Evolutionary conservation across 1,284 basidiomycete genomes (phyloP).

Genomic region (Papiliotrema nemorosa): DNA sequence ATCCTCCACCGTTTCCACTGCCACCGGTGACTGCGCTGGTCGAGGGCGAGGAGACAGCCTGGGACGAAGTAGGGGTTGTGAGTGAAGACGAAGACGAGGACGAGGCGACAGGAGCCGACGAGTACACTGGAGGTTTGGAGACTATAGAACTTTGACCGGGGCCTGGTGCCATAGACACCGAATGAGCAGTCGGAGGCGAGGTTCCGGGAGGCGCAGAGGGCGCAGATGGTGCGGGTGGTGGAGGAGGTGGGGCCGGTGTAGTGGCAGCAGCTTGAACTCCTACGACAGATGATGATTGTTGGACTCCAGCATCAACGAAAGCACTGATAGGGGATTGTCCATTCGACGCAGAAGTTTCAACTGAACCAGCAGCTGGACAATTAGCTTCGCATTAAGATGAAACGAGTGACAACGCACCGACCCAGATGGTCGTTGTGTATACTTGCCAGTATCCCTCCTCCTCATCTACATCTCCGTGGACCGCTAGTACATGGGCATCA

Average conservation of each 20-base stretch:
- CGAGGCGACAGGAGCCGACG: neutral
- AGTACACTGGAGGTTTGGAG: neutral
- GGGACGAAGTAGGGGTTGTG: neutral
- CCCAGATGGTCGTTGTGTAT: constrained; percentile 10
- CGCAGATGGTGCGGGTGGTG: neutral
- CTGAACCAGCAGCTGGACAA: too few species aligned
- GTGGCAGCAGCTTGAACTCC: neutral
- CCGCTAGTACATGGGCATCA: neutral
- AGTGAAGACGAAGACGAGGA: neutral
- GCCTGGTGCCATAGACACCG: neutral
- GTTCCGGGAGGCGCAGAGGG: neutral
- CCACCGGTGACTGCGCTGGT: neutral
- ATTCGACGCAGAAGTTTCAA: too few species aligned
- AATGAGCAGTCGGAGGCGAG: neutral
- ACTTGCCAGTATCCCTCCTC: constrained; percentile 9
- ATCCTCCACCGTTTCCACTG: neutral
- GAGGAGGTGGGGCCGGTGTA: neutral
- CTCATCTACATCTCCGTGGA: neutral
- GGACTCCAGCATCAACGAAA: too few species aligned
- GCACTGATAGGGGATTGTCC: too few species aligned
- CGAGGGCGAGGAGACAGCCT: neutral
- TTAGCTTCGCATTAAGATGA: too few species aligned
- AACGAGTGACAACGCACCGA: constrained; percentile 14
- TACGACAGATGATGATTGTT: too few species aligned
- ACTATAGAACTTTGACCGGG: neutral